Evolutionary conservation across 2,329 filamentous ascomycete genomes (phyloP).

Genomic region (Aspergillus sp.): DNA sequence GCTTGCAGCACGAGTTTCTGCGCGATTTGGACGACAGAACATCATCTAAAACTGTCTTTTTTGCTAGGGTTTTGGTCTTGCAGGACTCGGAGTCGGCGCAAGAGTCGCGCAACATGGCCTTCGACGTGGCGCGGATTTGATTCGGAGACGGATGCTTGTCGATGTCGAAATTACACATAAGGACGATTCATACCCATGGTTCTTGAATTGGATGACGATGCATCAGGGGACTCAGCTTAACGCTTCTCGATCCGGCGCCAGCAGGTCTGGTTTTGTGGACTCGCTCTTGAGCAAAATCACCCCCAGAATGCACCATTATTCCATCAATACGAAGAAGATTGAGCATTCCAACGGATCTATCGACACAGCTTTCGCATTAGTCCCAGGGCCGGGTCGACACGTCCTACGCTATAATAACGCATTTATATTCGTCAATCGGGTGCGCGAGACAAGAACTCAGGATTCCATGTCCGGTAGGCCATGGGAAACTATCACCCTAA

Average conservation of each 20-base stretch:
- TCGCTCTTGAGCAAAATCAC: slow-evolving; percentile 58
- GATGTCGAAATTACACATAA: slow-evolving; percentile 94
- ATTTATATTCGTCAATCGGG: slow-evolving; percentile 81
- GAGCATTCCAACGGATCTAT: slow-evolving; percentile 66
- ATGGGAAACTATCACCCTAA: slow-evolving; percentile 91
- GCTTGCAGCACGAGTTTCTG: neutral
- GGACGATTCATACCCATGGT: slow-evolving; percentile 90
- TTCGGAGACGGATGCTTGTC: slow-evolving; percentile 84
- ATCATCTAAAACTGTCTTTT: neutral
- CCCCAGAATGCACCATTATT: slow-evolving; percentile 62
- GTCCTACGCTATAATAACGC: slow-evolving; percentile 83
- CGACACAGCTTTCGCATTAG: slow-evolving; percentile 79
- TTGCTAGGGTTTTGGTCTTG: slow-evolving; percentile 77
- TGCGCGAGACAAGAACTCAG: slow-evolving; percentile 79
- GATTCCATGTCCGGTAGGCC: slow-evolving; percentile 80
- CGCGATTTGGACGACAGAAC: neutral
- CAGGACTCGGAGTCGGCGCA: slow-evolving; percentile 77
- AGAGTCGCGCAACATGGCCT: slow-evolving; percentile 78
- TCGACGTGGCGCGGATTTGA: slow-evolving; percentile 68
- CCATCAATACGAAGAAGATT: slow-evolving; percentile 64
- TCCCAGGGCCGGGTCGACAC: slow-evolving; percentile 88
- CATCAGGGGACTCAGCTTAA: slow-evolving; percentile 65
- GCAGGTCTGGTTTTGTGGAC: slow-evolving; percentile 48
- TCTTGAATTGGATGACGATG: slow-evolving; percentile 89
- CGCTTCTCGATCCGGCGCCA: slow-evolving; percentile 51